Conservation (phyloP, 768 basidiomycete species). For the Kondoa subrosea region DNA sequence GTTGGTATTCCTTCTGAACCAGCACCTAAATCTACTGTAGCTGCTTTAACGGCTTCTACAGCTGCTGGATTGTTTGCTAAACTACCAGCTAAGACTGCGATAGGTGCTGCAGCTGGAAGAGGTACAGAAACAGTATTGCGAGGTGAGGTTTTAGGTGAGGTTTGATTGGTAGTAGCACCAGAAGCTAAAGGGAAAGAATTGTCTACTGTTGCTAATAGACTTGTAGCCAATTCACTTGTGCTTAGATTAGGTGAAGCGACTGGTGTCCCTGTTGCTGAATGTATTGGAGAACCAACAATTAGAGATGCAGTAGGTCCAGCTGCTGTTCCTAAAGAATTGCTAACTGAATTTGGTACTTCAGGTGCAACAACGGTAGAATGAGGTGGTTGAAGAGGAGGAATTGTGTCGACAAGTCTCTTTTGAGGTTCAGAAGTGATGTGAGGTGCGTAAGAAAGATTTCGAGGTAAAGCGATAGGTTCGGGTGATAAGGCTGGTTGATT, state of each 20-base stretch:
- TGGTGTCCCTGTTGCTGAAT: not conserved
- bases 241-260: conserved; percentile 1
- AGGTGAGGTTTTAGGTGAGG: not conserved
- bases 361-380: conserved; percentile 1
- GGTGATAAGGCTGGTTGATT: not conserved
- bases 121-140: conserved; percentile 8
- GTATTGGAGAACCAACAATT: conserved; percentile 3
- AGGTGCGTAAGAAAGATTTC: not conserved
- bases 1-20: conserved; percentile 26
- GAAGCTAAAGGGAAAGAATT: not conserved
- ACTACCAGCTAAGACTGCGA: conserved; percentile 9
- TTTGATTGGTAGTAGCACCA: not conserved
- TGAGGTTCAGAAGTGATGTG: not conserved
- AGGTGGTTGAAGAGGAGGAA: conserved; percentile 2
- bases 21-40: conserved; percentile 28
- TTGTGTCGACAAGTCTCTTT: not conserved
- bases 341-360: not conserved
- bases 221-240: no score
- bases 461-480: not conserved
- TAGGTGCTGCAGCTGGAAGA: conserved; percentile 17
- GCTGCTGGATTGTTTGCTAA: conserved; percentile 11
- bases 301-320: not conserved
- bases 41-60: conserved; percentile 17
- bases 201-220: conserved; percentile 5
- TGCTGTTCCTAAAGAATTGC: not conserved